Evolutionary conservation across 2,329 filamentous ascomycete genomes (phyloP), one percentile per base, ranked within the genome.

Genomic region (Rasamsonia emersonii): DNA sequence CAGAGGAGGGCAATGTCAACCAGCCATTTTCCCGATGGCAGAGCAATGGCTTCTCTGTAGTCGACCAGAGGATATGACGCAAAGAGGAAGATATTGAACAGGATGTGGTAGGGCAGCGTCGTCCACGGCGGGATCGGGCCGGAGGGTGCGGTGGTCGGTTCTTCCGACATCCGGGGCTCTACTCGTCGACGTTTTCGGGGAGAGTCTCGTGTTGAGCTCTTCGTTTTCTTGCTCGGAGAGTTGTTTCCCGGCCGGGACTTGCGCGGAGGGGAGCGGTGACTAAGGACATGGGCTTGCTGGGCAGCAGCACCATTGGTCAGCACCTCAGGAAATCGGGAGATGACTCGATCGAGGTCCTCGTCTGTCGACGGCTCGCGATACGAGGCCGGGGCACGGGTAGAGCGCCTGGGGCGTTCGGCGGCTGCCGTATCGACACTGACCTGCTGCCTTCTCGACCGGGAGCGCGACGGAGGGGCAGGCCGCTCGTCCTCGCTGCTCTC

Each of bases 11-110:
- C 75, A 26, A 73, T 62, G n/a, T 67, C 64, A 7, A 81, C 56
- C 5, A 93, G 70, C 80, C 80, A 86, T 37, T 50, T 49, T 7
- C 47, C 47, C 1, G 56, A 53, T 20, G 40, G 39, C 10, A 44
- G 40, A 19, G 51, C 46, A 9, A 29, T 39, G 4, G 35, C 38
- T 9, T 39, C 39, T n/a, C 41, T 44, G 28, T 53, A 46, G 45
- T 67, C 45, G 10, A 69, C 64, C 10, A 81, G 59, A 3, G 76
- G 73, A 30, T 68, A 42, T 3, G 79, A 75, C 8, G 82, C 78
- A 52, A 75, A 77, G 28, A 72, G 60, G 49, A 93, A 85, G 23
- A 91, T 75, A 33, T 77, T 70, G 15, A 76, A 61, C 42, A 86
- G 75, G 10, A 85, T 68, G 27, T 77, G 70, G 44, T 86, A 83